Percentiles rank a stretch among this genome's conserved stretches.
Conservation (phyloP, 2,329 filamentous ascomycete species). For the Sporothrix mexicana region DNA sequence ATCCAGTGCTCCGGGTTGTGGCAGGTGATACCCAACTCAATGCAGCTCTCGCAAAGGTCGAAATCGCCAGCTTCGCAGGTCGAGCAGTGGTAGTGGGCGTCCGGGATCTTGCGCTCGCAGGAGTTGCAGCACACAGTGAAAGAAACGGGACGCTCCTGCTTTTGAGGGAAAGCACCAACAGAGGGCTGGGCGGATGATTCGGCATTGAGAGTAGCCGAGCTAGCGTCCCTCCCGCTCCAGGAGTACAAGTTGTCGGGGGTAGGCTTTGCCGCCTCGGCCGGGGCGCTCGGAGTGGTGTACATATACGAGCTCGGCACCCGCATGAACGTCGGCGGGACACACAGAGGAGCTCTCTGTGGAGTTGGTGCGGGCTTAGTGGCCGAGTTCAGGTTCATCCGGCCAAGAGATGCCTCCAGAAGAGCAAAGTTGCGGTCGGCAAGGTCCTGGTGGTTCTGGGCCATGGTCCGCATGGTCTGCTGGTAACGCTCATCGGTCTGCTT, state of each 20-base stretch:
- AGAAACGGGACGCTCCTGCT: not conserved
- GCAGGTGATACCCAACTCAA: conserved; percentile 77
- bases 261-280: no score
- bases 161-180: not conserved
- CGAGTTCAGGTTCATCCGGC: not conserved
- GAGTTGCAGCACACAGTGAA: conserved; percentile 95
- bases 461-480: conserved; percentile 31
- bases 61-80: conserved; percentile 94
- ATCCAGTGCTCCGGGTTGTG: conserved; percentile 84
- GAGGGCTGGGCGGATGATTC: not conserved
- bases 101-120: conserved; percentile 78
- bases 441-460: conserved; percentile 40
- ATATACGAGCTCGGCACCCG: no score
- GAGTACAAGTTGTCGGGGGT: no score
- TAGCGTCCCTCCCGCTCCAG: no score
- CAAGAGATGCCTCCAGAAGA: conserved; percentile 36
- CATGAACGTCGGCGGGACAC: no score
- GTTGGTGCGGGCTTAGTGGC: no score
- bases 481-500: conserved; percentile 31
- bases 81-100: conserved; percentile 91
- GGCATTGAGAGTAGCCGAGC: no score
- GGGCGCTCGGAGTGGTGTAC: no score
- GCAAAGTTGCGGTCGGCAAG: conserved; percentile 36
- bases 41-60: conserved; percentile 84
- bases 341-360: no score